A percentile compares a stretch with the other conserved stretches of the same genome.
phyloP scores from a whole-genome alignment of 2,329 filamentous ascomycete genomes.

The Fusarium stilboides region DNA sequence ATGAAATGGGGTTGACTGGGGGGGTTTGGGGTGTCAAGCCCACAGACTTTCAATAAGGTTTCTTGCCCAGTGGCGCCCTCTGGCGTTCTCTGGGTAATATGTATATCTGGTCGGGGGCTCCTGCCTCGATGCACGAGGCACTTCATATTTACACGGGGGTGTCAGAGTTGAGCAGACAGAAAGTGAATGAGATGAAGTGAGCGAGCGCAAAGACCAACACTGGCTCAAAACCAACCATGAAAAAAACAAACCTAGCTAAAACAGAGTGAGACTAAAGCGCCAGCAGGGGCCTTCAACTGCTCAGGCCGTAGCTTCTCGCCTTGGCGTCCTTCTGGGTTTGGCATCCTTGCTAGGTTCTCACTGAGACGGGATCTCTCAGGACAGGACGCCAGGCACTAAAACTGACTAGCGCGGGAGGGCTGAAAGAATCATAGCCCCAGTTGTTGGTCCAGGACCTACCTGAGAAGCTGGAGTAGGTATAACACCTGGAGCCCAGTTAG shows the following conservation, averaged over 20 bases:
- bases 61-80: constrained; percentile 45
- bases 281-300: constrained; percentile 29
- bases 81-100: constrained; percentile 48
- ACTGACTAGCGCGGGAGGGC: constrained; percentile 57
- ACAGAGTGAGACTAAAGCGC: constrained; percentile 29
- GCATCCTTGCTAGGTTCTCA: constrained; percentile 30
- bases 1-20: constrained; percentile 41
- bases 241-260: constrained; percentile 29
- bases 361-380: constrained; percentile 53
- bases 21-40: constrained; percentile 44
- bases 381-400: constrained; percentile 46
- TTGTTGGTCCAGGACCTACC: constrained; percentile 32
- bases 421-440: constrained; percentile 54
- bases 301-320: constrained; percentile 39
- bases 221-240: constrained; percentile 7
- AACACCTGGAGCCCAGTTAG: constrained; percentile 3
- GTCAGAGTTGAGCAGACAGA: background rate
- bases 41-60: constrained; percentile 50
- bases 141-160: constrained; percentile 16
- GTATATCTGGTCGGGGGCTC: constrained; percentile 46
- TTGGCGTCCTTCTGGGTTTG: constrained; percentile 39
- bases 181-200: constrained; percentile 29
- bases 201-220: constrained; percentile 29
- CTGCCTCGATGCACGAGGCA: constrained; percentile 35
- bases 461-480: constrained; percentile 21